phyloP scores from a whole-genome alignment of 345 rosid species.

The Lepidium sativum region DNA sequence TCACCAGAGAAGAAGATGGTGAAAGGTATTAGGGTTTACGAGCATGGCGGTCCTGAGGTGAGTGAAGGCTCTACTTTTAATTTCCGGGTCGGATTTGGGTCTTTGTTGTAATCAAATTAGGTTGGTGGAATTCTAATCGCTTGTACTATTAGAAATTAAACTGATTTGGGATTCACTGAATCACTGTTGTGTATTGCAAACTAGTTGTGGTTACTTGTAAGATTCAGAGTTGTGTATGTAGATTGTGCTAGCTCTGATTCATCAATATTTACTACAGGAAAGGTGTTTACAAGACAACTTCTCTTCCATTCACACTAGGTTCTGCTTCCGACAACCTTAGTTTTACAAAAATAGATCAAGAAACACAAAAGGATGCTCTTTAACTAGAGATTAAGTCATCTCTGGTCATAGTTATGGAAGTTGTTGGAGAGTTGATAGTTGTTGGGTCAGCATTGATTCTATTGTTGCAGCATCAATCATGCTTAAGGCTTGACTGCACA shows the following conservation, averaged over 20 bases:
- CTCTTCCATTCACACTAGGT: slow-evolving; percentile 86
- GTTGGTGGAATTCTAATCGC: neutral
- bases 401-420: slow-evolving; percentile 61
- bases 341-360: neutral
- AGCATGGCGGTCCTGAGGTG: slow-evolving; percentile 88
- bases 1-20: slow-evolving; percentile 68
- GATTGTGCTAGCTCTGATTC: slow-evolving; percentile 13
- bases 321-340: slow-evolving; percentile 7
- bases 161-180: slow-evolving; percentile 6
- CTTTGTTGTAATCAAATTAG: neutral
- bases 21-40: slow-evolving; percentile 75
- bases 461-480: slow-evolving; percentile 64
- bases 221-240: neutral
- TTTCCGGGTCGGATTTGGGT: neutral
- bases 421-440: slow-evolving; percentile 77
- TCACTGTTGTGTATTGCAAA: neutral
- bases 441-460: slow-evolving; percentile 72
- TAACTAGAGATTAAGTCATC: too few relatives aligned
- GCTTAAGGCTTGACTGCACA: slow-evolving; percentile 93
- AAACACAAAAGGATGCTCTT: neutral
- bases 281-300: slow-evolving; percentile 65
- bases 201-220: neutral
- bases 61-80: slow-evolving; percentile 1
- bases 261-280: slow-evolving; percentile 74
- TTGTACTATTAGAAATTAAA: neutral